Evolutionary conservation across 1,284 basidiomycete species (phyloP).

Genomic region (Melampsora larici-populina): DNA sequence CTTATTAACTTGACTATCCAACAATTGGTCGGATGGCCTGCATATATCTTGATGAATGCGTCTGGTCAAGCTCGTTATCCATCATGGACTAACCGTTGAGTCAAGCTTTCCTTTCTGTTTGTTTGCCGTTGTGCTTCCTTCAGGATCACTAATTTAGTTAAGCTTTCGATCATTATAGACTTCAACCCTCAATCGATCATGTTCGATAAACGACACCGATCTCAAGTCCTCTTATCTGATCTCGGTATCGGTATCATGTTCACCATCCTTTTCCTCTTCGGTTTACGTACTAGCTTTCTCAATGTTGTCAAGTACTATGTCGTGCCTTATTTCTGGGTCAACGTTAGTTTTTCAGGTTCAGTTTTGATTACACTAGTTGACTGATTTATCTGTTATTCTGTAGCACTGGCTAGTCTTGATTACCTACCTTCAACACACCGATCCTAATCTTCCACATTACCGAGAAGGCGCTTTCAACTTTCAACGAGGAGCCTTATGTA

Average conservation of each 20-base stretch:
- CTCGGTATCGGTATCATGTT: constrained; percentile 75
- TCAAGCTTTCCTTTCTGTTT: constrained; percentile 46
- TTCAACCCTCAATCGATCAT: constrained; percentile 78
- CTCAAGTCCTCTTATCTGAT: constrained; percentile 78
- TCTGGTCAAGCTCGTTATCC: constrained; percentile 87
- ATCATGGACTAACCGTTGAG: constrained; percentile 72
- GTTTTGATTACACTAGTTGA: constrained; percentile 56
- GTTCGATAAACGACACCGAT: constrained; percentile 70
- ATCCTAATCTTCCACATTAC: constrained; percentile 91
- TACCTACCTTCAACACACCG: constrained; percentile 79
- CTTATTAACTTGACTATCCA: constrained; percentile 65
- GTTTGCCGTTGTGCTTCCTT: too few relatives aligned
- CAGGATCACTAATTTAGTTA: constrained; percentile 47
- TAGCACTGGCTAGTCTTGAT: constrained; percentile 44
- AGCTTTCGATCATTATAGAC: constrained; percentile 58
- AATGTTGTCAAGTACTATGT: constrained; percentile 72
- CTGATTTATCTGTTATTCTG: too few relatives aligned
- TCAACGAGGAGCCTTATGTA: constrained; percentile 90
- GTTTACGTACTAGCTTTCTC: constrained; percentile 60
- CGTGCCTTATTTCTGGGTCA: constrained; percentile 84
- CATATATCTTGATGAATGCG: constrained; percentile 79
- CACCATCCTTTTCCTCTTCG: constrained; percentile 61
- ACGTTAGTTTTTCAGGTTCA: constrained; percentile 58
- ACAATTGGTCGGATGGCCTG: constrained; percentile 58
- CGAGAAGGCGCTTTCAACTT: constrained; percentile 86